Evolutionary conservation across 1,284 basidiomycete genomes (phyloP), one percentile per base, ranked within the genome.

Genomic region (Porodaedalea pini): DNA sequence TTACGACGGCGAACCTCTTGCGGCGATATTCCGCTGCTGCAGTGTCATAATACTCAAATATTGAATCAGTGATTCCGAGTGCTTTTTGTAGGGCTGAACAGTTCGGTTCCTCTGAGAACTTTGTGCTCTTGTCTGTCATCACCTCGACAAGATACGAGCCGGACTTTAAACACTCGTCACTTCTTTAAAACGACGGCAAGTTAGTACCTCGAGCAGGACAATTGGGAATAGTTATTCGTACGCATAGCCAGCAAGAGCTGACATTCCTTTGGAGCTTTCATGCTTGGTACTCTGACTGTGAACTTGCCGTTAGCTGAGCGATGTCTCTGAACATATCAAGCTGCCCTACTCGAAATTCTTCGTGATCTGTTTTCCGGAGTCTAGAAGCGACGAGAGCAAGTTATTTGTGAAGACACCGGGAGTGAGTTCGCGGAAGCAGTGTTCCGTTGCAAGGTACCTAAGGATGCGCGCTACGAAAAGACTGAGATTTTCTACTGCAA

Each of bases 81-180:
- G 68, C 74, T 3, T 63, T 58, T 34, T 68, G 66, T 55, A 73
- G 66, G 3, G 75, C 64, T 0, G 73, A 51, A 1, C 66, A 57
- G 17, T 62, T 64, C 0, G 69, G 63, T 13, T 71, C 67, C 15
- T 60, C 64, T 0, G 72, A 72, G 19, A 59, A 57, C 3, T 65
- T 64, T 1, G 68, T 67, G 11, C 59, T 53, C 0, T 74, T 69
- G 44, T 75, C 71, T 0, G 64, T 57, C 5, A 77, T 55, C 7
- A 62, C 64, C 53, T 78, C 75, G 19, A 68, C 61, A 3, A 73
- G 54, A 58, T 72, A 73, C 0, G 67, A 60, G 1, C 71, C 65
- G 2, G 64, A 61, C 62, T 75, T 70, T 54, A 67, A 58, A 43
- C 54, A 51, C 47, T 72, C 70, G 59, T 71, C 68, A 19, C 64